Evolutionary conservation across 2,329 filamentous ascomycete species (phyloP).

Genomic region (Aspergillus phoenicis): DNA sequence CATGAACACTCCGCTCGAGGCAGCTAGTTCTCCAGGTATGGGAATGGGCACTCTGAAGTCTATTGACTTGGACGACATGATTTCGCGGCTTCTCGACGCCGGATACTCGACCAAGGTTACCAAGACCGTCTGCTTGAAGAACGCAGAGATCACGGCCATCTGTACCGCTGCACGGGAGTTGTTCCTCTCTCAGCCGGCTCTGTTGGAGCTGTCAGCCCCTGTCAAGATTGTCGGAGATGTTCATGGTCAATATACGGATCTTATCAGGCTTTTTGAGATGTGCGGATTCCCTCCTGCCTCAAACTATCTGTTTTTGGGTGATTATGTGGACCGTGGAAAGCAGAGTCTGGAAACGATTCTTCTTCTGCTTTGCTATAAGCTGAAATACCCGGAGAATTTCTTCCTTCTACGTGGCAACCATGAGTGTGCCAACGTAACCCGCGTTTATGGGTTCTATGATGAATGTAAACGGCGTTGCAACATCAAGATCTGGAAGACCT

Average conservation of each 20-base stretch:
- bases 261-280: constrained; percentile 98
- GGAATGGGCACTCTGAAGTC: constrained; percentile 90
- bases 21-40: constrained; percentile 61
- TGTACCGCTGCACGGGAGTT: constrained; percentile 87
- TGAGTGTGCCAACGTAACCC: constrained; percentile 93
- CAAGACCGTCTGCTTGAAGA: constrained; percentile 95
- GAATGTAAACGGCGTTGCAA: constrained; percentile 96
- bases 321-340: constrained; percentile 96
- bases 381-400: constrained; percentile 97
- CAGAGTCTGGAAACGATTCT: constrained; percentile 94
- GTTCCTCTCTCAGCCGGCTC: constrained; percentile 85
- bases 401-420: constrained; percentile 94
- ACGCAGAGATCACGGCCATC: constrained; percentile 93
- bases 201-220: constrained; percentile 88
- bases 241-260: constrained; percentile 92
- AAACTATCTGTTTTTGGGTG: constrained; percentile 92
- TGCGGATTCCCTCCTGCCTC: constrained; percentile 90
- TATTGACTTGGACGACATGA: constrained; percentile 95
- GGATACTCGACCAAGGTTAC: constrained; percentile 96
- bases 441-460: constrained; percentile 97
- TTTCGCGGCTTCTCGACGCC: constrained; percentile 88
- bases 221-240: constrained; percentile 98
- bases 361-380: constrained; percentile 90
- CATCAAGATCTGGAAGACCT: constrained; percentile 97
- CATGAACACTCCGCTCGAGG: constrained; percentile 43